A percentile compares a stretch with the other conserved stretches of the same genome.
Evolutionary conservation across 176 grass and related monocot species (phyloP).

Genomic region (Pontederia crassipes): DNA sequence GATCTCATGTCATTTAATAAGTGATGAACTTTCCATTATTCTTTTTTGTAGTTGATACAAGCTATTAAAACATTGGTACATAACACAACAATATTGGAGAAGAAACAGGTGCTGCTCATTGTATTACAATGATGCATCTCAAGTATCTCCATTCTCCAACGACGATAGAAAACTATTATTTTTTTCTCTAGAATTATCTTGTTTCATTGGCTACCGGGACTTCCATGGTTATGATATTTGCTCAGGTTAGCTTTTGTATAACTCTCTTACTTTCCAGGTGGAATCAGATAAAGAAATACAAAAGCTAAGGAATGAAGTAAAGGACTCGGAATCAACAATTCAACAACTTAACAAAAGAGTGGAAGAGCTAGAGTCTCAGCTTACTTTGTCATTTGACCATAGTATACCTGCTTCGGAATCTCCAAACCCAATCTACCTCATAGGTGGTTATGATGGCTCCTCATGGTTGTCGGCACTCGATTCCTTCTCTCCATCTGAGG

Average conservation of each 20-base stretch:
- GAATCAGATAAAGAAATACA: conserved; percentile 62
- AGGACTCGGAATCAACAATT: conserved; percentile 38
- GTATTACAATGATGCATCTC: conserved; percentile 1
- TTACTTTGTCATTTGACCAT: conserved; percentile 20
- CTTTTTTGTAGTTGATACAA: conserved; percentile 43
- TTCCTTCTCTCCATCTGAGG: conserved; percentile 44
- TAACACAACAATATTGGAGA: conserved; percentile 36
- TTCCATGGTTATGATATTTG: background rate
- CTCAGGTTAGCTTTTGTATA: background rate
- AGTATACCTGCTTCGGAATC: conserved; percentile 3
- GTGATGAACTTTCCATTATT: conserved; percentile 5
- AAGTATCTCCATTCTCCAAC: background rate
- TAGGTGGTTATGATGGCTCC: conserved; percentile 55
- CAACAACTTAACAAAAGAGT: conserved; percentile 37
- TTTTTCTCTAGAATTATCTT: background rate
- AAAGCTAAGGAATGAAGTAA: conserved; percentile 36
- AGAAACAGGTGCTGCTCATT: conserved; percentile 47
- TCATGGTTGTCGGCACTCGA: conserved; percentile 57
- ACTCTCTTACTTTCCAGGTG: conserved; percentile 28
- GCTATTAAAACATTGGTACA: conserved; percentile 36
- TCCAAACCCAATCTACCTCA: conserved; percentile 31
- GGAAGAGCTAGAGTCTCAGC: conserved; percentile 39
- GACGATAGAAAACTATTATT: background rate
- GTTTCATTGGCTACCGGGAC: background rate
- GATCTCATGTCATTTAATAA: background rate